These are phyloP conservation scores for Trichoderma sp. DNA, from an alignment of 2,329 filamentous ascomycete genomes.

Conservation along the genomic window DNA sequence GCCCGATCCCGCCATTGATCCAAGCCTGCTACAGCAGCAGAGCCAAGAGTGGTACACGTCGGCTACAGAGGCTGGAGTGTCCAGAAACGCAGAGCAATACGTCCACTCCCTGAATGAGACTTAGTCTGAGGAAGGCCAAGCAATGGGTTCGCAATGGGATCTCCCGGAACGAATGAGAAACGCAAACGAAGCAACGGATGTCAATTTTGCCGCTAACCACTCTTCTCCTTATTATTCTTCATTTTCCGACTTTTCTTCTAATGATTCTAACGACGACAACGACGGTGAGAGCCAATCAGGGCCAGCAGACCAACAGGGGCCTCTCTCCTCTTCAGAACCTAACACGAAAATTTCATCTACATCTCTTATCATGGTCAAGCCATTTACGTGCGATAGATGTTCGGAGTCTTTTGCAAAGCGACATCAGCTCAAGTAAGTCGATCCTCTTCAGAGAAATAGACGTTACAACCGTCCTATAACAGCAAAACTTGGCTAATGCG, in stretches of 20 bases:
- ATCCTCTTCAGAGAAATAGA: background rate
- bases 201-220: background rate
- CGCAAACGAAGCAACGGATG: background rate
- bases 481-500: background rate
- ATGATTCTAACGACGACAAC: background rate
- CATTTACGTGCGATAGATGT: constrained; percentile 7
- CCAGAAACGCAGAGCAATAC: no score
- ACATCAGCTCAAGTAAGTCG: constrained; percentile 14
- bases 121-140: constrained; percentile 8
- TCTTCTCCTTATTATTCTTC: constrained; percentile 3
- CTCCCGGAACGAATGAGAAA: constrained; percentile 6
- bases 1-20: background rate
- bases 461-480: no score
- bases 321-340: background rate
- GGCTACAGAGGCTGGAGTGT: background rate
- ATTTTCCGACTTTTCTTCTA: background rate
- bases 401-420: background rate
- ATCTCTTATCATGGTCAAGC: background rate
- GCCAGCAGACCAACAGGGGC: background rate
- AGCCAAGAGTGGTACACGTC: background rate
- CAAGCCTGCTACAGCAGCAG: background rate
- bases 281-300: background rate
- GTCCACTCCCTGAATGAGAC: constrained; percentile 1
- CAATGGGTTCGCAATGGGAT: background rate
- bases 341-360: background rate